phyloP scores from a whole-genome alignment of 805 yeast genomes.

The Kurtzmaniella cleridarum region DNA sequence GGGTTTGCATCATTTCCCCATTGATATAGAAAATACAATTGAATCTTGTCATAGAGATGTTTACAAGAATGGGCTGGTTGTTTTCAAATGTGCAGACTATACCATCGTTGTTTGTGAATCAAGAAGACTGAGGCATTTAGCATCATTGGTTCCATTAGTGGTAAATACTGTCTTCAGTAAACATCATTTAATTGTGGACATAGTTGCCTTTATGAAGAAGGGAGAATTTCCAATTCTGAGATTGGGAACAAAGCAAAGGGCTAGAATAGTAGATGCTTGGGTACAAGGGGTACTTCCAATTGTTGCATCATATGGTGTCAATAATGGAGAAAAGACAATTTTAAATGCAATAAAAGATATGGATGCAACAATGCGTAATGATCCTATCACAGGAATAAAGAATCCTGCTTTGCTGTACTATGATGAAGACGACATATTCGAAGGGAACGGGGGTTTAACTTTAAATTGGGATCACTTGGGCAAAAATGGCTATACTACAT shows the following conservation, averaged over 20 bases:
- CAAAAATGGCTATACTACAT: constrained; percentile 2
- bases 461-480: constrained; percentile 16
- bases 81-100: constrained; percentile 79
- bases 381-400: constrained; percentile 34
- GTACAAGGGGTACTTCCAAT: constrained; percentile 42
- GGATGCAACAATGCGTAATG: constrained; percentile 35
- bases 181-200: constrained; percentile 78
- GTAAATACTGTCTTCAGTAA: constrained; percentile 72
- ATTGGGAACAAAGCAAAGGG: constrained; percentile 72
- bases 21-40: constrained; percentile 62
- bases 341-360: constrained; percentile 54
- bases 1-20: constrained; percentile 88
- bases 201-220: constrained; percentile 70
- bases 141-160: constrained; percentile 78
- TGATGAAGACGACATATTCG: constrained; percentile 31
- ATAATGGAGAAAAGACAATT: constrained; percentile 63
- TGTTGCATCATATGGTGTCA: constrained; percentile 42
- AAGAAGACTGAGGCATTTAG: constrained; percentile 43
- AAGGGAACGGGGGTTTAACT: constrained; percentile 20
- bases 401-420: constrained; percentile 40
- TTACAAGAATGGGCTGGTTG: constrained; percentile 56
- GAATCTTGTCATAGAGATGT: constrained; percentile 47
- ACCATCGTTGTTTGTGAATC: constrained; percentile 71
- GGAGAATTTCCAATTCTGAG: constrained; percentile 66
- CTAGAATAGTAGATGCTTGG: constrained; percentile 54